Percentiles rank a stretch among this genome's conserved stretches.
These are phyloP conservation scores for Picea engelmannii DNA, from an alignment of 83 land plant species.

Conservation along the genomic window DNA sequence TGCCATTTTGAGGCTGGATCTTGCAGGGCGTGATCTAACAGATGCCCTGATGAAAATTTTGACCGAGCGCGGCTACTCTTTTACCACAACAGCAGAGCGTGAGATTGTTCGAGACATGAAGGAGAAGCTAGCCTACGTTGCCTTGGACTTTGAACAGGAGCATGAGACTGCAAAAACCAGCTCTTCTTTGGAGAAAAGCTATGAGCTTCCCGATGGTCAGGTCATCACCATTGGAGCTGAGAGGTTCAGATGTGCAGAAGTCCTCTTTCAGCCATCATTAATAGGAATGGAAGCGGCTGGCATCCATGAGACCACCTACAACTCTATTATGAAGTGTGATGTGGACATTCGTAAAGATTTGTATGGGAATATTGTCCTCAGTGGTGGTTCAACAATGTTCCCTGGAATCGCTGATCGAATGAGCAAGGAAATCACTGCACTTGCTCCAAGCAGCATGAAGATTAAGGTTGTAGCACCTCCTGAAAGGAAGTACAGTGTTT, in stretches of 20 bases:
- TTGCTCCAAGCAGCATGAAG: slow-evolving; percentile 74
- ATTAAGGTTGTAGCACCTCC: slow-evolving; percentile 78
- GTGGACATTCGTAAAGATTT: slow-evolving; percentile 66
- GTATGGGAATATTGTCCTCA: slow-evolving; percentile 63
- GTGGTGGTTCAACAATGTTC: slow-evolving; percentile 74
- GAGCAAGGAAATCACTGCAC: slow-evolving; percentile 73
- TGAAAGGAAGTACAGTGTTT: slow-evolving; percentile 74
- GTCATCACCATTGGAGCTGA: slow-evolving; percentile 73
- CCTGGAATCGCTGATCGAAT: slow-evolving; percentile 69
- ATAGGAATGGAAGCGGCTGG: slow-evolving; percentile 74
- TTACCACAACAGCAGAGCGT: slow-evolving; percentile 59
- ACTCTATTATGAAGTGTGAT: slow-evolving; percentile 75
- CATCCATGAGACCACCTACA: slow-evolving; percentile 64
- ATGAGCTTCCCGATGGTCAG: slow-evolving; percentile 75
- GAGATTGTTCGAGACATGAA: slow-evolving; percentile 29
- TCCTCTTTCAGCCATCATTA: slow-evolving; percentile 59
- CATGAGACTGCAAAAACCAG: slow-evolving; percentile 45
- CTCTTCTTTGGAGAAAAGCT: slow-evolving; percentile 59
- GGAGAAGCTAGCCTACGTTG: slow-evolving; percentile 20
- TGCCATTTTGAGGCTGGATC: slow-evolving; percentile 51
- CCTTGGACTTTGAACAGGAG: slow-evolving; percentile 32
- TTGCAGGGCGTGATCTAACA: slow-evolving; percentile 37
- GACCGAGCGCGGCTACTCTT: slow-evolving; percentile 60
- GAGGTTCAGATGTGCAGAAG: slow-evolving; percentile 65
- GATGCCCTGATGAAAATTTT: slow-evolving; percentile 44